Evolutionary conservation across 1,284 basidiomycete species (phyloP), one percentile per base, ranked within the genome.

Genomic region (Moesziomyces parantarcticus): DNA sequence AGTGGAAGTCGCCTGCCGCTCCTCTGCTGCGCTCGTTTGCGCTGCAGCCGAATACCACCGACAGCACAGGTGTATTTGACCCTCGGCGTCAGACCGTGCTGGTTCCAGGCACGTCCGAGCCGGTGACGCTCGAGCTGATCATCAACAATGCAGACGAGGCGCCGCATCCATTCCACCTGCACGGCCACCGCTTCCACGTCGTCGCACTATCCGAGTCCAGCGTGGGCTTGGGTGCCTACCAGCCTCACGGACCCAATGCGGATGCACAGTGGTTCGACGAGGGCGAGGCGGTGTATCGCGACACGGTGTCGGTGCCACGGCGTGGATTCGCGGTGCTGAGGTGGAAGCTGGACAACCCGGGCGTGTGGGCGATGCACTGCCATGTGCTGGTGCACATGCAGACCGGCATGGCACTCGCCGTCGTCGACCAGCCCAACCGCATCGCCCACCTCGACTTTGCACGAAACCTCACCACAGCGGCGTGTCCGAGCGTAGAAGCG

Each of bases 91-190:
- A 32, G 29, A 32, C 29, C 10, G 29, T 32, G 29, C 29, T 32
- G 29, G 29, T 32, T 10, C 29, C 29, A 13, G 11, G 29, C 29
- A 32, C 29, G 29, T 32, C 29, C 10, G 29, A 32, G 29, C 29
- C 58, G 0, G 70, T 74, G 14, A 68, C 68, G 18, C 57, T 80
- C n/a, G 78, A 83, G 25, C 39, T 82, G n/a, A 60, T 79, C 44
- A 52, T 79, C 39, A 73, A 79, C 61, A 79, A 81, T 50, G 40
- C 52, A 21, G 85, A 86, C 68, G 85, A 86, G 57, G 85, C 85
- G 10, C 84, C 85, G 50, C 86, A 86, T 55, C 86, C 86, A 0
- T 86, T 87, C 78, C 86, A 86, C 55, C 79, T 86, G 26, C 76
- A 83, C 66, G 71, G 77, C 0, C 83, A 88, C 65, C 84, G 84